These are phyloP conservation scores for Pyrus betulifolia DNA, from an alignment of 306 rosid species.

Conservation along the genomic window DNA sequence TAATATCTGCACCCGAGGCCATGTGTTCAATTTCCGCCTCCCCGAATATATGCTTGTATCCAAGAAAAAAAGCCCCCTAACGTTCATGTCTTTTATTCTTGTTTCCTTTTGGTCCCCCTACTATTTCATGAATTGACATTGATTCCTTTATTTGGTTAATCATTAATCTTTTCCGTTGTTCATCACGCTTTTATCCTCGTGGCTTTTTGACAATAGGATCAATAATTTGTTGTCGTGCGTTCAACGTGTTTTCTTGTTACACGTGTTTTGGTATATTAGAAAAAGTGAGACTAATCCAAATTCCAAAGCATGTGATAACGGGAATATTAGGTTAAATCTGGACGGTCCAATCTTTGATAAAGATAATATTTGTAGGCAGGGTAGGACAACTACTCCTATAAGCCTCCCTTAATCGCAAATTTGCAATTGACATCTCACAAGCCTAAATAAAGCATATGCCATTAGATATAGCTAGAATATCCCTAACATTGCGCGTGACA, in stretches of 20 bases:
- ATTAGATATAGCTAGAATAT: background rate
- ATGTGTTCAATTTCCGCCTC: background rate
- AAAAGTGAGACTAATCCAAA: background rate
- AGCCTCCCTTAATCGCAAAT: background rate
- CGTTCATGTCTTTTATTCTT: background rate
- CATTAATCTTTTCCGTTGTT: background rate
- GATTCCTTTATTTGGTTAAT: background rate
- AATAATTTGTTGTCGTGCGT: background rate
- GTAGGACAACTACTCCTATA: conserved; percentile 28
- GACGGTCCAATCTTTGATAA: conserved; percentile 8
- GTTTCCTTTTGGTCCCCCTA: background rate
- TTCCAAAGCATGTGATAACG: background rate
- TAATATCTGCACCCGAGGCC: too few species aligned
- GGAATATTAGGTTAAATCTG: conserved; percentile 24
- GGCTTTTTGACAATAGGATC: background rate
- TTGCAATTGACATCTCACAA: background rate
- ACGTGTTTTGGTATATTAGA: background rate
- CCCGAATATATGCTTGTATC: background rate
- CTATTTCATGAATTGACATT: background rate
- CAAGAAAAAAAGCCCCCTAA: background rate
- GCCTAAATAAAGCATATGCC: background rate
- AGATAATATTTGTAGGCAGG: conserved; percentile 7
- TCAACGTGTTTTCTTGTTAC: background rate
- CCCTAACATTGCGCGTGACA: background rate
- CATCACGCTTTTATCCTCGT: background rate